Base-by-base conservation (phyloP, 148 eudicot species). In the Euryodendron excelsum region DNA sequence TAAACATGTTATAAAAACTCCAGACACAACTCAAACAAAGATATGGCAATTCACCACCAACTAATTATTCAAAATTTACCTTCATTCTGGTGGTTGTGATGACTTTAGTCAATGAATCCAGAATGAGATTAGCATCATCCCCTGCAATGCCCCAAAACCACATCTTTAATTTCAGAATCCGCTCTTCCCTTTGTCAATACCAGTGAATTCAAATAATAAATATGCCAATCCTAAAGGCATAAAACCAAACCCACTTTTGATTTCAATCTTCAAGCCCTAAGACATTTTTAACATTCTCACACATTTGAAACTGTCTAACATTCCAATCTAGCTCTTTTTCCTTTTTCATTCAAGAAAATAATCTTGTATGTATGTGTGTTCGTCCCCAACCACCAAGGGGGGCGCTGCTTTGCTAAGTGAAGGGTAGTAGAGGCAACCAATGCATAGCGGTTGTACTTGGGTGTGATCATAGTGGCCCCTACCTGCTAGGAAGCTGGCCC, bases 51-150 rank as follows among this genome's bases (percentile, higher is more conserved):
- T 23, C 31, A 66, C 44, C 5, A 69, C 75, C 56, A 53, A 63
- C 41, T 31, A 33, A 17, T 34, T 68, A 72, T 59, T 34, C 34
- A 52, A 15, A 2, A 69, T 17, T 62, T 75, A 90, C 97, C 98
- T 94, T 92, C 50, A 86, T 81, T 82, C 86, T 88, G 33, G 93
- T 91, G 60, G 84, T 89, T 15, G 60, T 62, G 48, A 92, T 88
- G 64, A 89, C 84, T 79, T 83, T 84, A 62, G 84, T 82, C 58
- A 94, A 82, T 25, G 85, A 83, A 68, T 86, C 89, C 73, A 94
- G 69, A 81, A 92, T 83, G 61, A 69, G 77, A 76, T 73, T 80
- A 36, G 85, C 88, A 82, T 81, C 80, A 73, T 82, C 80, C 28
- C 84, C 97, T 94, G 84, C 74, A 84, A 65, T 48, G 48, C 71